phyloP scores from a whole-genome alignment of 2,329 filamentous ascomycete species.

The Aspergillus caelatus region DNA sequence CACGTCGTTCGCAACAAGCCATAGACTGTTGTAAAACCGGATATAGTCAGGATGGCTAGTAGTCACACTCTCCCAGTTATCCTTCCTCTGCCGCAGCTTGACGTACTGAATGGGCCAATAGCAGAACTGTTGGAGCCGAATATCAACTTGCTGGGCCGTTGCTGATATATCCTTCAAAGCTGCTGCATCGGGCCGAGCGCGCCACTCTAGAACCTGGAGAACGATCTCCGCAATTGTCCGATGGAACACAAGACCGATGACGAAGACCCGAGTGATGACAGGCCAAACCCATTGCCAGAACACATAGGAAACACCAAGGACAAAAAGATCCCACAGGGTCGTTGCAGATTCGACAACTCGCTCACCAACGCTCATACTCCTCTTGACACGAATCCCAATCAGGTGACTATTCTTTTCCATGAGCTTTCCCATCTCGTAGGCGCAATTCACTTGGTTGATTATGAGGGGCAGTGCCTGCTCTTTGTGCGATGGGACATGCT shows the following conservation, averaged over 20 bases:
- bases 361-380: constrained; percentile 90
- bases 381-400: constrained; percentile 77
- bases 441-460: constrained; percentile 94
- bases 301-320: constrained; percentile 69
- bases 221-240: constrained; percentile 79
- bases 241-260: constrained; percentile 77
- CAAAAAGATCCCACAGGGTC: constrained; percentile 75
- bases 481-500: constrained; percentile 75
- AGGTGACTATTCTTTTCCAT: constrained; percentile 88
- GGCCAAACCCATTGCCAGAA: constrained; percentile 78
- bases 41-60: constrained; percentile 97
- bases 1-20: constrained; percentile 97
- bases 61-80: constrained; percentile 93
- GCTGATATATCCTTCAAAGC: constrained; percentile 95
- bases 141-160: constrained; percentile 95
- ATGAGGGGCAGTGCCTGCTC: constrained; percentile 80
- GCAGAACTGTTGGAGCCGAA: constrained; percentile 94
- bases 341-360: constrained; percentile 91
- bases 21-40: constrained; percentile 96
- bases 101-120: constrained; percentile 98
- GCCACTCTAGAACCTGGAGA: constrained; percentile 81
- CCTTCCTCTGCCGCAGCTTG: constrained; percentile 83
- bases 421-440: constrained; percentile 81
- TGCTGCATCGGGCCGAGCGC: constrained; percentile 72
- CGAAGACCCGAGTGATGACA: constrained; percentile 70